Base-by-base conservation (phyloP, 805 yeast genomes). In the Monosporozyma aerobia region DNA sequence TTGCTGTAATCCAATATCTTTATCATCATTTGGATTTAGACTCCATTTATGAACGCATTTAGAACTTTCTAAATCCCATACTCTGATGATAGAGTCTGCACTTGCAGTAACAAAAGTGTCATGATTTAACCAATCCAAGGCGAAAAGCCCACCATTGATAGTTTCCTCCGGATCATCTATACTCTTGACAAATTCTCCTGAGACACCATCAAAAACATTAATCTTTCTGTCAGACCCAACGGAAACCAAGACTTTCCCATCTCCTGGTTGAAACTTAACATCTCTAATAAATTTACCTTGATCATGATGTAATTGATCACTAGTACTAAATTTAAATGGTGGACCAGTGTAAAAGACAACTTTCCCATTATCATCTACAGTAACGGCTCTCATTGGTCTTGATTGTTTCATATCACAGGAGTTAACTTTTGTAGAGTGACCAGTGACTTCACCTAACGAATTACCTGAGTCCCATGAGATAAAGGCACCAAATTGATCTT, bases 401-500 rank as follows among this genome's bases (percentile, higher is more conserved):
- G 78, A 80, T 22, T 90, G 89, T 63, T 85, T 84, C 58, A 92
- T 84, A 53, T 85, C 81, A 22, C 90, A 96, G 0, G 94, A 88
- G 63, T 87, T 89, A 63, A 92, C 81, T 47, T 79, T 80, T 27
- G 88, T 83, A 16, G 92, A 78, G 66, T 94, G 99, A 25, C 99
- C 99, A 48, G 90, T 82, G 61, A 92, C 84, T 65, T 94, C 98
- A 52, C 99, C 99, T 45, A 94, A 82, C n/a, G 97, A 81, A 69
- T 94, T 94, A 55, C 99, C 99, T 1, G 96, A 79, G 64, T 94
- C 99, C 79, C 85, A 86, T 7, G 96, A 81, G 67, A 92, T 88
- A 57, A 95, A 90, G 59, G 86, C 96, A 6, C 98, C 99, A 64
- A 80, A 90, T 55, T 86, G 78, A 60, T 90, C 97, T 59, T 85